phyloP scores from a whole-genome alignment of 2,329 filamentous ascomycete species.

The Arthroderma uncinatum region DNA sequence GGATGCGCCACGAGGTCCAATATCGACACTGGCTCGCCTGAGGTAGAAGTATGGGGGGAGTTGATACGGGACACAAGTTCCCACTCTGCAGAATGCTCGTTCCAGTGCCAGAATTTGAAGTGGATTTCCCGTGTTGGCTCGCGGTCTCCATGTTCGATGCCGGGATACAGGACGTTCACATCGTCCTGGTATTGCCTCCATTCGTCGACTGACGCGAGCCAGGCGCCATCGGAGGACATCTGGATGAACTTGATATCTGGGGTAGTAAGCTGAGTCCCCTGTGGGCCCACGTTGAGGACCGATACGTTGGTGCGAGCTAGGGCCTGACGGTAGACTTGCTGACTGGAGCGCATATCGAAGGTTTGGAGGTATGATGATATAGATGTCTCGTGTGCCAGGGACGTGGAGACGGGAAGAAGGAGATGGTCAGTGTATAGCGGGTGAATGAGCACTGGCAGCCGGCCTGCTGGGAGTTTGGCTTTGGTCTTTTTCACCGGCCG shows the following conservation, averaged over 20 bases:
- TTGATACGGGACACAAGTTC: constrained; percentile 75
- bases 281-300: constrained; percentile 62
- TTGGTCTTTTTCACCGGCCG: constrained; percentile 11
- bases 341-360: constrained; percentile 69
- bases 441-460: constrained; percentile 51
- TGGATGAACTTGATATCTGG: constrained; percentile 66
- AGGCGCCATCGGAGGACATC: constrained; percentile 69
- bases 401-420: constrained; percentile 54
- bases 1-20: constrained; percentile 65
- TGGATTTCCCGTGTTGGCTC: constrained; percentile 52
- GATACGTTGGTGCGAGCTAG: constrained; percentile 80
- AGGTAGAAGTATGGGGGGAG: constrained; percentile 57
- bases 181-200: constrained; percentile 70
- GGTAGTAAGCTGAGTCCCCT: constrained; percentile 60
- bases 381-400: constrained; percentile 33
- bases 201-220: constrained; percentile 85
- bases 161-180: constrained; percentile 44
- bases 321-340: constrained; percentile 74
- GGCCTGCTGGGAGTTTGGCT: constrained; percentile 38
- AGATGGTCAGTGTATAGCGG: constrained; percentile 53
- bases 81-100: constrained; percentile 46
- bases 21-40: constrained; percentile 45
- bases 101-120: constrained; percentile 82
- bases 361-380: constrained; percentile 62
- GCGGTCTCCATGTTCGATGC: constrained; percentile 11